Percentiles rank a stretch among this genome's conserved stretches.
Conservation (phyloP, 768 basidiomycete genomes). For the Pulveroboletus sp. region DNA sequence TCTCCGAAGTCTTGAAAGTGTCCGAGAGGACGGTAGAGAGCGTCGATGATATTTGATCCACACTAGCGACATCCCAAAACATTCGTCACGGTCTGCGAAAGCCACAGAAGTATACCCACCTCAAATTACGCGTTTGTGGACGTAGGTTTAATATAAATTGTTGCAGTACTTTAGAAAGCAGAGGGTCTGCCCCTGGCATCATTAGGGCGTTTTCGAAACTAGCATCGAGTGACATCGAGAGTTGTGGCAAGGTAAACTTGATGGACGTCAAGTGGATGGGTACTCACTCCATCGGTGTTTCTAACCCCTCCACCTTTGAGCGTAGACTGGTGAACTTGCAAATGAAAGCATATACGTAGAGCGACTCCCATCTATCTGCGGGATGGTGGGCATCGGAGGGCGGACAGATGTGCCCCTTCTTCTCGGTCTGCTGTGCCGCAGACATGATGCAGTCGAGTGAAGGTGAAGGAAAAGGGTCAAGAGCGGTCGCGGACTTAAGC, state of each 20-base stretch:
- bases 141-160: constrained; percentile 80
- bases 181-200: constrained; percentile 65
- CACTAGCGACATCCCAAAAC: constrained; percentile 46
- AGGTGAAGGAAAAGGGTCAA: constrained; percentile 37
- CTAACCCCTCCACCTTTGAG: constrained; percentile 73
- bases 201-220: constrained; percentile 82
- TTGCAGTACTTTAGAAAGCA: constrained; percentile 69
- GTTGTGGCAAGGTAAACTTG: constrained; percentile 23
- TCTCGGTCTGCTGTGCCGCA: constrained; percentile 35
- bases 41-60: constrained; percentile 80
- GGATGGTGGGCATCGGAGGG: constrained; percentile 69
- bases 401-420: constrained; percentile 53
- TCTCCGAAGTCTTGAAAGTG: constrained; percentile 68
- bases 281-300: constrained; percentile 82
- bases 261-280: constrained; percentile 18
- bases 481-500: constrained; percentile 33
- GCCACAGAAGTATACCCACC: constrained; percentile 47
- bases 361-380: constrained; percentile 79
- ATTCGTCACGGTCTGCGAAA: constrained; percentile 22
- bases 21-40: constrained; percentile 67
- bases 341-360: constrained; percentile 85
- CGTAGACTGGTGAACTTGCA: constrained; percentile 77
- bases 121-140: constrained; percentile 88
- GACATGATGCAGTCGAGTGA: constrained; percentile 35
- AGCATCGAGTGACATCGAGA: constrained; percentile 31